Base-by-base conservation (phyloP, 2,329 filamentous ascomycete genomes). In the Penicillium sp. region DNA sequence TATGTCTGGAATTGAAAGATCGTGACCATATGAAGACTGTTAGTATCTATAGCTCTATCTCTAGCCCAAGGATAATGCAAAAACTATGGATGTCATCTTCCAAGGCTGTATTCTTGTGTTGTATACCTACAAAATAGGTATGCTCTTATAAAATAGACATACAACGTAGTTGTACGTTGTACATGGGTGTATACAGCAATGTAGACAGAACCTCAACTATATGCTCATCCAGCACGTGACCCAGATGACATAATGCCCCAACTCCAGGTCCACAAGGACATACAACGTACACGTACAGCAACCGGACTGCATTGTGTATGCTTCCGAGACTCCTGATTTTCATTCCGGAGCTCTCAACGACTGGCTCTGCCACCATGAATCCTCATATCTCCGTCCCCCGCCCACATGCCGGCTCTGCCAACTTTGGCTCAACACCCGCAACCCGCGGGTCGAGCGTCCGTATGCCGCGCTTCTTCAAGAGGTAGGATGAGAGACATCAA, bases 401-500 rank as follows among this genome's bases (percentile, higher is more conserved):
- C 60, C 82, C 82, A 66, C 80, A 83, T 73, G 80, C 77, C 63
- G 78, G 74, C 40, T 75, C 78, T 34, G 71, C 78, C 38, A 81
- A 75, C 63, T 84, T 83, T 59, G 82, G 80, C 42, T 79, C 79
- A 16, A 72, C 77, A 2, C 76, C 80, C 38, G 72, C 77, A 54
- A 74, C 75, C 59, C 76, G 80, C 55, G 76, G 76, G 51, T 81
- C 81, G 50, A 76, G 73, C 56, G 71, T 85, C 65, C 80, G 81
- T 42, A 83, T 86, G 78, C 84, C 84, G 60, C 81, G 83, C 61
- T 86, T 87, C 78, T 86, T 87, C 75, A 84, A 85, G 66, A 79
- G 84, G 78, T 80, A 58, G 53, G 63, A 38, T 8, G 23, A 30
- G 32, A 44, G 26, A 29, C 23, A 10, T 14, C 19, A 14, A 23